These are phyloP conservation scores for Pichia inconspicua DNA, from an alignment of 1,139 yeast species.

Conservation along the genomic window DNA sequence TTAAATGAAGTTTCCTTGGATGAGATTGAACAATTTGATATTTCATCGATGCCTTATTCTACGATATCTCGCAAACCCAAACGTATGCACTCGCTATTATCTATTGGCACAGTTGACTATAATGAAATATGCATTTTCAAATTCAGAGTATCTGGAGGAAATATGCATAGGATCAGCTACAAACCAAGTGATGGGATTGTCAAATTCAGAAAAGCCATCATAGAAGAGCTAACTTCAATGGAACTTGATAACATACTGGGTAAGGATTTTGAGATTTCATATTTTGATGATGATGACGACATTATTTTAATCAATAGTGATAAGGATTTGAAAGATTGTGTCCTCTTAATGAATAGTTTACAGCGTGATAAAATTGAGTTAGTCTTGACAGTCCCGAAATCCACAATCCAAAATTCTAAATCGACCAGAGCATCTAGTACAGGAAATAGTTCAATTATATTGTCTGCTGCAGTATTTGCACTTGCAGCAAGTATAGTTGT, in stretches of 20 bases:
- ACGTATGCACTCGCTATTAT: not conserved
- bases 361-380: constrained; percentile 55
- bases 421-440: constrained; percentile 5
- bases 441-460: constrained; percentile 9
- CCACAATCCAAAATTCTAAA: constrained; percentile 40
- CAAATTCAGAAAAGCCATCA: constrained; percentile 40
- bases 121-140: constrained; percentile 52
- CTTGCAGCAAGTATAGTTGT: constrained; percentile 54
- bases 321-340: constrained; percentile 66
- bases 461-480: constrained; percentile 58
- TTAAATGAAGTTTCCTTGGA: constrained; percentile 12
- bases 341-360: constrained; percentile 43
- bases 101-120: constrained; percentile 6
- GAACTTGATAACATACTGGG: constrained; percentile 18
- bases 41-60: constrained; percentile 5
- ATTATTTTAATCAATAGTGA: constrained; percentile 70
- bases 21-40: constrained; percentile 15
- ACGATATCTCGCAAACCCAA: not conserved
- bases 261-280: constrained; percentile 54
- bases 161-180: constrained; percentile 57
- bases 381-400: not conserved
- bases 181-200: constrained; percentile 42
- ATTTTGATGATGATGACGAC: constrained; percentile 82
- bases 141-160: constrained; percentile 68
- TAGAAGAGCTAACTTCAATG: constrained; percentile 33